Percentiles rank a stretch among this genome's conserved stretches.
phyloP scores from a whole-genome alignment of 306 rosid genomes.

The Bauhinia variegata region DNA sequence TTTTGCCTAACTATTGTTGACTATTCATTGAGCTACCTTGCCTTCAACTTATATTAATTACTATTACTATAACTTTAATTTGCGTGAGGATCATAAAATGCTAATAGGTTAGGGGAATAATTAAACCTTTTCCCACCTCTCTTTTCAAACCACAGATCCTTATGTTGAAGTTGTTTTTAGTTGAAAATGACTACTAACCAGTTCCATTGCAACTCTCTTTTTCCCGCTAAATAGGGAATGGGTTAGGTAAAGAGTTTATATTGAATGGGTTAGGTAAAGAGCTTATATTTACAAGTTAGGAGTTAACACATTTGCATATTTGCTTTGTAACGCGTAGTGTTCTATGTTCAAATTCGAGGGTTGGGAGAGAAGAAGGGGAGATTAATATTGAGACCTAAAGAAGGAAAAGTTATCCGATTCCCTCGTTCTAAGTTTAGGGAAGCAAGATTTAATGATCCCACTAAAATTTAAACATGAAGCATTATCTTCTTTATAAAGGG shows the following conservation, averaged over 20 bases:
- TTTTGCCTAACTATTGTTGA: conserved; percentile 40
- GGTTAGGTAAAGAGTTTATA: neutral
- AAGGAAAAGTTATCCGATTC: no score
- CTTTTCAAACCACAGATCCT: conserved; percentile 1
- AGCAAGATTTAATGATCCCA: no score
- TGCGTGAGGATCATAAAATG: neutral
- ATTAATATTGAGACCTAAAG: no score
- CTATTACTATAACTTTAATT: conserved; percentile 31
- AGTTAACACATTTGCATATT: neutral
- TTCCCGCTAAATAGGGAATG: neutral
- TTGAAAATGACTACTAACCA: neutral
- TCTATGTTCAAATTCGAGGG: no score
- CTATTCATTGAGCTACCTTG: conserved; percentile 6
- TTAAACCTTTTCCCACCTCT: neutral
- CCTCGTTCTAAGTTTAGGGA: no score
- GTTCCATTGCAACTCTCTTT: neutral
- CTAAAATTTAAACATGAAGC: no score
- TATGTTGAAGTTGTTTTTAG: neutral
- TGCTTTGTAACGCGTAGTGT: no score
- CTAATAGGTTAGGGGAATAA: neutral
- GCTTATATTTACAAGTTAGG: neutral
- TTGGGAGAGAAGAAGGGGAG: no score
- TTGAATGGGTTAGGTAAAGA: neutral
- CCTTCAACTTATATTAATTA: conserved; percentile 37
- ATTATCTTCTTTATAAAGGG: no score